Evolutionary conservation across 176 grass and related monocot species (phyloP).

Genomic region (Oryza officinalis): DNA sequence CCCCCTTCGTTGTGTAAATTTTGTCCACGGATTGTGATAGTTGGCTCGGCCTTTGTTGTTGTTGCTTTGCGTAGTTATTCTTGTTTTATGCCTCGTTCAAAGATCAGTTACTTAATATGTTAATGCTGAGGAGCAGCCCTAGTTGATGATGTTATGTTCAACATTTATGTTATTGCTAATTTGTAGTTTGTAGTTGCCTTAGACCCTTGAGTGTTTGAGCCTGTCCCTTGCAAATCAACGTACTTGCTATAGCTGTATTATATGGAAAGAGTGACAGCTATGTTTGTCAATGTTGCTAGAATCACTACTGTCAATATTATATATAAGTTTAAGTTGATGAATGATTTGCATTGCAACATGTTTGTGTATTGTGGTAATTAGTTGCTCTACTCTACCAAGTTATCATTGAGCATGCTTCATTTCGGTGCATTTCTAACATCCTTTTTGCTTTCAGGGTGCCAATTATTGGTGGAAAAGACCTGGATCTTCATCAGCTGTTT

Average conservation of each 20-base stretch:
- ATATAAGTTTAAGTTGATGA: background rate
- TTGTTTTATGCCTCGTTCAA: slow-evolving; percentile 10
- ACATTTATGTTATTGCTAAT: slow-evolving; percentile 12
- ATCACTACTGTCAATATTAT: background rate
- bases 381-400: background rate
- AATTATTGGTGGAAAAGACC: slow-evolving; percentile 89
- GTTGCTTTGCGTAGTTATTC: background rate
- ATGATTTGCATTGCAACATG: background rate
- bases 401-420: slow-evolving; percentile 9
- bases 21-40: background rate
- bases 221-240: background rate
- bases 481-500: slow-evolving; percentile 95
- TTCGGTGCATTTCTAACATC: slow-evolving; percentile 28
- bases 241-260: background rate
- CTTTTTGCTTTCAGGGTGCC: slow-evolving; percentile 61
- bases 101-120: background rate
- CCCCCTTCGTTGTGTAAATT: background rate
- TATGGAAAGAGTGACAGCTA: background rate
- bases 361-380: slow-evolving; percentile 20
- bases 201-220: background rate
- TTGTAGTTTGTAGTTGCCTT: background rate
- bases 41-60: background rate
- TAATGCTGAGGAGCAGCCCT: slow-evolving; percentile 14
- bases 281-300: slow-evolving; percentile 3
- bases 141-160: slow-evolving; percentile 11